phyloP scores from a whole-genome alignment of 495 filamentous ascomycete species.

The Hypoxylon perforatum region DNA sequence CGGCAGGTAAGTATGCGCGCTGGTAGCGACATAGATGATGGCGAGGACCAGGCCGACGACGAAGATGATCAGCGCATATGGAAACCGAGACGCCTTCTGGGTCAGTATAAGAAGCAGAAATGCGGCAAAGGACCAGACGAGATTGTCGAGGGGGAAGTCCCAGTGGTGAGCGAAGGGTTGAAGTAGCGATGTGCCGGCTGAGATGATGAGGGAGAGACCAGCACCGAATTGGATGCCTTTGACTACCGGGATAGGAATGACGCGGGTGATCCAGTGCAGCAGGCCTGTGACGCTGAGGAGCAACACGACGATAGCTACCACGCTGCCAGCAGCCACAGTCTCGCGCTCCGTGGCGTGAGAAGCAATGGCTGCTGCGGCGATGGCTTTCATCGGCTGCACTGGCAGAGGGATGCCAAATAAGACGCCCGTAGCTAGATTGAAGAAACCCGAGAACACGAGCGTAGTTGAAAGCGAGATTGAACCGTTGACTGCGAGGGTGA shows the following conservation, averaged over 20 bases:
- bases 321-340: conserved; percentile 82
- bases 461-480: conserved; percentile 86
- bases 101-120: conserved; percentile 76
- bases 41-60: conserved; percentile 70
- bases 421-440: conserved; percentile 83
- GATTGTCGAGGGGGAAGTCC: conserved; percentile 73
- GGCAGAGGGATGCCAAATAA: conserved; percentile 88
- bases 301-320: conserved; percentile 76
- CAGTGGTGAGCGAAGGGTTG: conserved; percentile 63
- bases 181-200: conserved; percentile 73
- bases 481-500: conserved; percentile 78
- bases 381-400: conserved; percentile 90
- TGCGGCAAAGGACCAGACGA: conserved; percentile 74
- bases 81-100: conserved; percentile 67
- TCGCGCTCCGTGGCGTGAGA: conserved; percentile 70
- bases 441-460: conserved; percentile 85
- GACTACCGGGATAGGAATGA: conserved; percentile 84
- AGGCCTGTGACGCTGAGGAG: conserved; percentile 81
- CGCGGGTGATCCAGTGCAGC: conserved; percentile 72
- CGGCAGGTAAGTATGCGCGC: conserved; percentile 49
- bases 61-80: conserved; percentile 81
- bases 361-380: conserved; percentile 86
- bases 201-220: conserved; percentile 80
- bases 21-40: conserved; percentile 50
- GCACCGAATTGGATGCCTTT: conserved; percentile 96